Base-by-base conservation (phyloP, 2,329 filamentous ascomycete genomes). In the Penicillium hesseltinei region DNA sequence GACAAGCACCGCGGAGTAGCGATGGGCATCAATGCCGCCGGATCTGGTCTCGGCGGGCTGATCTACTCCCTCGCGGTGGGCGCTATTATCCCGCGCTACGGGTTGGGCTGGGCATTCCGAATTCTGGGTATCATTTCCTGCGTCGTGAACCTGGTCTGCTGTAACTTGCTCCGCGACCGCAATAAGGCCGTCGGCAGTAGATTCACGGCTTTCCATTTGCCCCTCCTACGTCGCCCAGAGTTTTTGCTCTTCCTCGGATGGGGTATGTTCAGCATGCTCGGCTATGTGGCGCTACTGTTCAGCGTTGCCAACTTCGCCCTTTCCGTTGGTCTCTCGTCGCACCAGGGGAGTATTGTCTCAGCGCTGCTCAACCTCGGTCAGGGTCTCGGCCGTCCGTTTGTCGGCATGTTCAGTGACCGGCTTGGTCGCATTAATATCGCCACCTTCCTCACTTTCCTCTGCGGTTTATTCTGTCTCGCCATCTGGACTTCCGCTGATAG, bases 371-470 rank as follows among this genome's bases (percentile, higher is more conserved):
- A 87, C 62, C 71, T 88, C 0, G 86, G 86, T 0, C 83, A 87
- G 63, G 84, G 78, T 27, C 61, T 79, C 15, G 77, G 77, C 0
- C 76, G 86, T 4, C 86, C 86, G 2, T 77, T 83, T 0, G 81
- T 88, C 6, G 87, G 87, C 0, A 84, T 86, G 67, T 83, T 84
- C 64, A 84, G 81, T 60, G 86, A 89, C 65, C 74, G 73, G 0
- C 76, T 84, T 33, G 86, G 86, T 2, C 77, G 85, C 2, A 79
- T 89, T 62, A 88, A 88, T 60, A 84, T 88, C 72, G 84, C 86
- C 1, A 75, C 75, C 1, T 66, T 78, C 9, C 80, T 83, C 72
- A 84, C 83, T 0, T 78, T 82, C 36, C 64, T 84, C 10, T 81
- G 80, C 46, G 84, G 82, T 1, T 39, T 88, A 2, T 81, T 87